Evolutionary conservation across 257 asterid genomes (phyloP), one percentile per base, ranked within the genome.

Genomic region (Ocimum tenuiflorum): DNA sequence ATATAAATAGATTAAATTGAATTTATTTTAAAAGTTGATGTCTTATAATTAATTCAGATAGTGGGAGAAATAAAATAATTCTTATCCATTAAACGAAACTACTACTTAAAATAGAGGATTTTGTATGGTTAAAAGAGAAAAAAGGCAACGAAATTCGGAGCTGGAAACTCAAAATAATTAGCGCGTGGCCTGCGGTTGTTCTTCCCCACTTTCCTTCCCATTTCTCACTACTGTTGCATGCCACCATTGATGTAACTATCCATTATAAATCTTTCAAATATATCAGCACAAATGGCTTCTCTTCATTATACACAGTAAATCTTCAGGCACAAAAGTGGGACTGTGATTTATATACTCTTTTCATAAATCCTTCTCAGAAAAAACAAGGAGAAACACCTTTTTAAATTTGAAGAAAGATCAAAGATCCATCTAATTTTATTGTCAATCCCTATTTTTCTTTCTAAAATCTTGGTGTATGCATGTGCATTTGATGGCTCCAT

Each of bases 401-500:
- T 27, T 27, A 27, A 27, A 27, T 27, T 27, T 27, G 31, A 27
- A 27, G 3, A 27, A 27, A 27, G 31, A 27, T 27, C 4, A 27
- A 27, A 27, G 31, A 27, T 2, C 31, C 31, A 27, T 27, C n/a
- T n/a, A n/a, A 27, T 27, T 27, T 27, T 27, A 4, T 27, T 1
- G 31, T 27, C 4, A 27, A 27, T 27, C 31, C 4, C 31, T 27
- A 4, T 27, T 27, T 27, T 27, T 27, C 31, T 27, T 27, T 1
- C 31, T 27, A 4, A 73, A n/a, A 13, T 78, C 70, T 81, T 72
- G 88, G 83, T 75, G 91, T 71, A 67, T 70, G 69, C 85, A 86
- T 86, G 81, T 81, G 91, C 83, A 51, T 67, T 74, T 74, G 73
- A 68, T 71, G 78, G 68, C 82, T 79, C 79, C 76, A 64, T 68